A percentile compares a stretch with the other conserved stretches of the same genome.
Conservation (phyloP, 2,329 filamentous ascomycete species). For the Fusarium chuoi region DNA sequence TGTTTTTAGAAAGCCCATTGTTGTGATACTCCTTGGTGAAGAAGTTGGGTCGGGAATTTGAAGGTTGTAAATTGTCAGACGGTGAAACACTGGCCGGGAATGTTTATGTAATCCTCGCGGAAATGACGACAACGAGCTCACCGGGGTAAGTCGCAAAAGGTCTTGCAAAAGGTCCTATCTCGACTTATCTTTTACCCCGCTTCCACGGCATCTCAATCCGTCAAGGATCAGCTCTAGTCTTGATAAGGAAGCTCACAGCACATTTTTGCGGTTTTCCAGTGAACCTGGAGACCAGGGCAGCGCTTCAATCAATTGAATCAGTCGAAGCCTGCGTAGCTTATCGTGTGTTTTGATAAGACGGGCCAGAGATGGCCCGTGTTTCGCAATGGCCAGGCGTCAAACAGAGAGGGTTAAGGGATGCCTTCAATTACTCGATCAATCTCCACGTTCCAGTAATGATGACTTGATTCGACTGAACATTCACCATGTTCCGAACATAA, state of each 20-base stretch:
- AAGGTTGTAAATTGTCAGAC: neutral
- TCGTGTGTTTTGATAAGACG: neutral
- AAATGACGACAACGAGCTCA: slow-evolving; percentile 1
- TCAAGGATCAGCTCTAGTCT: slow-evolving; percentile 9
- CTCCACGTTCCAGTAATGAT: neutral
- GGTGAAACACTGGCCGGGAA: neutral
- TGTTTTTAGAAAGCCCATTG: slow-evolving; percentile 10
- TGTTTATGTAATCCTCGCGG: slow-evolving; percentile 2
- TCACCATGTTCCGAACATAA: accelerated
- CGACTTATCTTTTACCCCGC: slow-evolving; percentile 1
- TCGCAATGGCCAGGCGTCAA: neutral
- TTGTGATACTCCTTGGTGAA: neutral
- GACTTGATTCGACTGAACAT: no score
- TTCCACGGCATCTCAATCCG: neutral
- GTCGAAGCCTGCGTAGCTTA: neutral
- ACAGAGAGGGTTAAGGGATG: neutral
- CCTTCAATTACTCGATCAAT: no score
- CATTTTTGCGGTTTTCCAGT: neutral
- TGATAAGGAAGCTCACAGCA: slow-evolving; percentile 8
- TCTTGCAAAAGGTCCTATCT: neutral
- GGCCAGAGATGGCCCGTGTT: neutral
- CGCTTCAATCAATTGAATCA: neutral
- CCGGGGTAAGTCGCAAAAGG: neutral
- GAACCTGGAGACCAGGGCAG: neutral
- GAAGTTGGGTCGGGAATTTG: neutral